Evolutionary conservation across 2,329 filamentous ascomycete species (phyloP), one percentile per base, ranked within the genome.

Genomic region (Fusarium chlamydosporum): DNA sequence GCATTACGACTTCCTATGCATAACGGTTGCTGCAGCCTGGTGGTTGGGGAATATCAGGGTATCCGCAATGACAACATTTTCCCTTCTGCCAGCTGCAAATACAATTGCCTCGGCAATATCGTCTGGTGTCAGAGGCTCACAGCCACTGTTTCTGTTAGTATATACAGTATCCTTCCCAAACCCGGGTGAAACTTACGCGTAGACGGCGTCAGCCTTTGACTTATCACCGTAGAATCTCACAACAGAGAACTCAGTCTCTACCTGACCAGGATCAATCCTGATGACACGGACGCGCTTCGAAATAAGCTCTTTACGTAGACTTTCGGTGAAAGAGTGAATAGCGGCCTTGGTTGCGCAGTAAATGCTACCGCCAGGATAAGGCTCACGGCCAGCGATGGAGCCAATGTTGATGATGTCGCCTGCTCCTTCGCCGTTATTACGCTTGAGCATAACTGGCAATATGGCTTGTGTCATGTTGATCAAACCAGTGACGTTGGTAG

Each of bases 381-480:
- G 86, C 74, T 97, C 93, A 48, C 93, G 87, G n/a, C 93, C 94
- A 7, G 94, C 94, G 75, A 97, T 94, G 67, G 90, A 94, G 60
- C 94, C 94, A 75, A 97, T 82, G 77, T 97, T 98, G 82, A 99
- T 97, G 77, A 99, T 94, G 77, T 98, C 95, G 71, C 95, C 95
- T 23, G 86, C 83, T 57, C 93, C 94, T 4, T 74, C 70, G 56
- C 91, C 91, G 56, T 94, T 86, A 77, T 81, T 88, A 80, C 86
- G 92, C 75, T 88, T 84, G 80, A 93, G 90, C 85, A 95, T 96
- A 74, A 92, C 89, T 35, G 92, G 89, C 13, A 98, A 79, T 41
- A 97, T 84, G 33, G 92, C 92, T 83, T 99, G 96, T 0, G 95
- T 98, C 91, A 98, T 93, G 83, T 95, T 92, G 83, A 99, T 96